Percentiles rank a stretch among this genome's conserved stretches.
phyloP scores from a whole-genome alignment of 345 rosid genomes.

The Hypericum androsaemum region DNA sequence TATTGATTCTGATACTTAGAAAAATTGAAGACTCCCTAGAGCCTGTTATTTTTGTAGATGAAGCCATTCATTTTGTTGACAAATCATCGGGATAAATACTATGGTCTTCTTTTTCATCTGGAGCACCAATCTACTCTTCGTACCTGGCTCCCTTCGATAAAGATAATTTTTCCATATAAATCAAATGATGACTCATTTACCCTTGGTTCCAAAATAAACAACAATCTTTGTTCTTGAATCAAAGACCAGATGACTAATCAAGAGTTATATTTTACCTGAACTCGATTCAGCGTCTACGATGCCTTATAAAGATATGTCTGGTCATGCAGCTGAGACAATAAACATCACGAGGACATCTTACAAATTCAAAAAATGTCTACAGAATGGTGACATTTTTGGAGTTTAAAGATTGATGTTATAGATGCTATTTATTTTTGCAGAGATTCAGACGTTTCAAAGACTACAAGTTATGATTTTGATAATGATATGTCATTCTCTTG shows the following conservation, averaged over 20 bases:
- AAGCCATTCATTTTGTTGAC: slow-evolving; percentile 45
- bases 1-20: too few species aligned
- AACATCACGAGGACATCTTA: slow-evolving; percentile 76
- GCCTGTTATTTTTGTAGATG: slow-evolving; percentile 51
- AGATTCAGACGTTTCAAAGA: too few species aligned
- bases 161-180: slow-evolving; percentile 28
- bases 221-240: slow-evolving; percentile 67
- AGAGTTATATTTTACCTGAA: slow-evolving; percentile 34
- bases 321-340: slow-evolving; percentile 17
- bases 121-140: slow-evolving; percentile 57
- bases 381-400: slow-evolving; percentile 51
- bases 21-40: too few species aligned
- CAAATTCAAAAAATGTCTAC: slow-evolving; percentile 46
- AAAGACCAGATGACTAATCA: slow-evolving; percentile 51
- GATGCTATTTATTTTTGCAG: slow-evolving; percentile 59
- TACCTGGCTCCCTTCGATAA: slow-evolving; percentile 47
- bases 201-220: slow-evolving; percentile 62
- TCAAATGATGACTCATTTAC: slow-evolving; percentile 59
- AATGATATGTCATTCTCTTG: slow-evolving; percentile 49
- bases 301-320: slow-evolving; percentile 13
- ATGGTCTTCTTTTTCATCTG: slow-evolving; percentile 77
- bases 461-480: too few species aligned
- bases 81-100: slow-evolving; percentile 27
- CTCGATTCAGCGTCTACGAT: slow-evolving; percentile 31
- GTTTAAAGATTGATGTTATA: slow-evolving; percentile 49